Percentiles rank a stretch among this genome's conserved stretches.
phyloP scores from a whole-genome alignment of 257 asterid species.

The Nicotiana obtusifolia region DNA sequence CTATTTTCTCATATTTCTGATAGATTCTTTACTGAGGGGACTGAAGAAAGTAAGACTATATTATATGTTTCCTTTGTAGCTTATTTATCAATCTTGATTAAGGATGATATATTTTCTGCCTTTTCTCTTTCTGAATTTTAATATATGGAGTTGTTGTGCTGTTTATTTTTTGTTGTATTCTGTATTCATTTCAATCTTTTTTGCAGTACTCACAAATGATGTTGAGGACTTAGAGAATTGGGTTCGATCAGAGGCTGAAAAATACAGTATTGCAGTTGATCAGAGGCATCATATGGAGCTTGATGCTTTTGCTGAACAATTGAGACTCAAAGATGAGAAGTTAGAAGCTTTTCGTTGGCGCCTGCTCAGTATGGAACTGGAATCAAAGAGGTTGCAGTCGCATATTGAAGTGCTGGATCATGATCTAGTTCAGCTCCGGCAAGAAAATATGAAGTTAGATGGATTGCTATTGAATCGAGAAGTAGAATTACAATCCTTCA shows the following conservation, averaged over 20 bases:
- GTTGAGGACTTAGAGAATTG: constrained; percentile 45
- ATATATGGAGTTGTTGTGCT: background rate
- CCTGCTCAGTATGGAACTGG: constrained; percentile 67
- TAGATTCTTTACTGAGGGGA: constrained; percentile 30
- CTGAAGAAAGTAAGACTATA: constrained; percentile 41
- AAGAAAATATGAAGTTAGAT: constrained; percentile 59
- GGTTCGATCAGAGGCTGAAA: constrained; percentile 46
- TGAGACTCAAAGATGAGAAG: constrained; percentile 69
- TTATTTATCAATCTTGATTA: background rate
- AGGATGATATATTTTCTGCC: background rate
- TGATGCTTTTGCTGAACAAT: constrained; percentile 84
- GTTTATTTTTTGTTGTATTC: background rate
- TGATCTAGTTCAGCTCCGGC: constrained; percentile 47
- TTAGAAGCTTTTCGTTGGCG: constrained; percentile 77
- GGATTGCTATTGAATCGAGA: constrained; percentile 47
- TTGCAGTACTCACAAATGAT: constrained; percentile 28
- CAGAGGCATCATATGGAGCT: constrained; percentile 57
- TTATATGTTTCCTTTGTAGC: background rate
- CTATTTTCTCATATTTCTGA: constrained; percentile 30
- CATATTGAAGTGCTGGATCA: constrained; percentile 52
- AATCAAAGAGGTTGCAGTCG: constrained; percentile 60
- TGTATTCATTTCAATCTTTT: background rate
- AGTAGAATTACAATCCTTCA: constrained; percentile 53
- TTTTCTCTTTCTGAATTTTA: background rate
- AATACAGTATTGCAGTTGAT: constrained; percentile 38